Evolutionary conservation across 2,329 filamentous ascomycete species (phyloP).

Genomic region (Epichloe brachyelytri): DNA sequence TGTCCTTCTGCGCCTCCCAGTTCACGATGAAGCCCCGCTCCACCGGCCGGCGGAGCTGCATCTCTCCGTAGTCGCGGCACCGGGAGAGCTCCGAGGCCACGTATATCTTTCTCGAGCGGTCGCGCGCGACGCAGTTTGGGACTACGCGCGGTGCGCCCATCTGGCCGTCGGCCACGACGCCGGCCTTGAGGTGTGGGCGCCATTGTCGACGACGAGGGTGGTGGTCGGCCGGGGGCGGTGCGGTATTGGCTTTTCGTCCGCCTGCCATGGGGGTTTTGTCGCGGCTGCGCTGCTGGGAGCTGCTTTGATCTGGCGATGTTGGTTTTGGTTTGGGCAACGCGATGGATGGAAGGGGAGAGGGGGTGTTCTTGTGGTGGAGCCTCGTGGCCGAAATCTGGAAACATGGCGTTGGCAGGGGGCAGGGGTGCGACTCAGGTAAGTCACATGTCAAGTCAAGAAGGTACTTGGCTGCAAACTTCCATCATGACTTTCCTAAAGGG

Average conservation of each 20-base stretch:
- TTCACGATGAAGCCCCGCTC: constrained; percentile 93
- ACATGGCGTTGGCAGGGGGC: too few species aligned
- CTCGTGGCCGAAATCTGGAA: too few species aligned
- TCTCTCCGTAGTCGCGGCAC: constrained; percentile 81
- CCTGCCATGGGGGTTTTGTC: constrained; percentile 26
- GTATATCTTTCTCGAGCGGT: constrained; percentile 66
- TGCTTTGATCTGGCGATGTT: background rate
- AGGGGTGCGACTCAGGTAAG: too few species aligned
- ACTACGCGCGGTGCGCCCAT: constrained; percentile 52
- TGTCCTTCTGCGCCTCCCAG: constrained; percentile 90
- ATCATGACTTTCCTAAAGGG: too few species aligned
- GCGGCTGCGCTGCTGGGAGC: background rate
- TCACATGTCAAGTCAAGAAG: too few species aligned
- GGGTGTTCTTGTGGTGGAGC: too few species aligned
- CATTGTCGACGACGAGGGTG: constrained; percentile 88
- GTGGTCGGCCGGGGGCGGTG: constrained; percentile 40
- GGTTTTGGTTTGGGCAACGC: background rate
- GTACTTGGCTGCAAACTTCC: too few species aligned
- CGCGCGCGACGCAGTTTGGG: constrained; percentile 80
- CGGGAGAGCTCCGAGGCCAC: constrained; percentile 65
- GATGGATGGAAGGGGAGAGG: rapidly evolving
- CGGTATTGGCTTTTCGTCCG: constrained; percentile 38
- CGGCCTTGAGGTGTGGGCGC: constrained; percentile 87
- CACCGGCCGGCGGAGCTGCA: constrained; percentile 74
- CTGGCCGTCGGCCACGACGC: constrained; percentile 45